Evolutionary conservation across 768 basidiomycete genomes (phyloP), one percentile per base, ranked within the genome.

Genomic region (Termitomyces sp.): DNA sequence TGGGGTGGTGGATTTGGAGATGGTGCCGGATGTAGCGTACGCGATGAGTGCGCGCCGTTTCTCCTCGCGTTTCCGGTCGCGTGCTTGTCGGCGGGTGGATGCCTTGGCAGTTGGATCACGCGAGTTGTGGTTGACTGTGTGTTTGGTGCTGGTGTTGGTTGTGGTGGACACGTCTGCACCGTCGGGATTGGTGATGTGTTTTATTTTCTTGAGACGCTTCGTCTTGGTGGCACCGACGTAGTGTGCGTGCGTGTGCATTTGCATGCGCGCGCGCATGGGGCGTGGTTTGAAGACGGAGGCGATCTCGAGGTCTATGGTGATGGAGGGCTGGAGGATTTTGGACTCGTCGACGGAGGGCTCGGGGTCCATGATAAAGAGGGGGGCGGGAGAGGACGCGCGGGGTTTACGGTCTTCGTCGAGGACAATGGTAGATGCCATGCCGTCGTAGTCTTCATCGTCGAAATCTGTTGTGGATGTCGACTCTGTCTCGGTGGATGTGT

Each of bases 211-310:
- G 55, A 65, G 64, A 59, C 65, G 71, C 51, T 72, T 78, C 64
- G 44, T 69, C 72, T 80, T 77, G 10, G 68, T 64, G 4, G 70
- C 69, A n/a, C 63, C 64, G 4, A 54, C 65, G 65, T 44, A 65
- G 56, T 72, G 67, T 24, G 66, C 53, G 51, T 69, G 67, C 14
- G 43, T 39, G 71, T 72, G 65, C 18, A 56, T 55, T n/a, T 69
- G 73, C 62, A 67, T 67, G 16, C 74, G 76, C 8, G 71, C 73
- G 53, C 82, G 84, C 62, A 81, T 72, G 2, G 88, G 87, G 0
- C 86, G 82, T 1, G 89, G 89, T 64, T 91, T 90, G 74, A 83
- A 89, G 10, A 91, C 89, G 3, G 84, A 78, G 3, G 81, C 73
- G 48, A 91, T 89, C 65, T 87, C 86, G 56, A 92, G 79, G 66